phyloP scores from a whole-genome alignment of 768 basidiomycete genomes.

The Boletellus emodensis region DNA sequence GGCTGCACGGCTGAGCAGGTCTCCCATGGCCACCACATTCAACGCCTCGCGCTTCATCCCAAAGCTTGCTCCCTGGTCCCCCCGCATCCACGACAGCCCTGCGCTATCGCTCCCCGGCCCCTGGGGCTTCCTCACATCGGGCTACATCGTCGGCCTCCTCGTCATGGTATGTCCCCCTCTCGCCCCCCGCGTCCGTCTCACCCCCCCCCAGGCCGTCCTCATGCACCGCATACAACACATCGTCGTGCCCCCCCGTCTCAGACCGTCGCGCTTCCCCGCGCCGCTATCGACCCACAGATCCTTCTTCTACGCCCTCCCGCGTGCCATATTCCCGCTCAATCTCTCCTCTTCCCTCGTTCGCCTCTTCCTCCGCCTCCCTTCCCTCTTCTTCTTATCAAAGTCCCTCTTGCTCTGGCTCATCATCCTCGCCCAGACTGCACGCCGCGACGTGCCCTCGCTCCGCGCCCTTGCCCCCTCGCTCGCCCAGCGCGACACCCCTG shows the following conservation, averaged over 20 bases:
- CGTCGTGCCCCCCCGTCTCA: slow-evolving; percentile 46
- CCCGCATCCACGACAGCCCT: too few species aligned
- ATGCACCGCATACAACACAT: slow-evolving; percentile 77
- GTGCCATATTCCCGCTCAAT: slow-evolving; percentile 58
- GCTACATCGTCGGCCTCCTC: slow-evolving; percentile 65
- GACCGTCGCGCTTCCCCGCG: too few species aligned
- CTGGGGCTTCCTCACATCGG: slow-evolving; percentile 70
- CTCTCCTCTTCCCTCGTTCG: slow-evolving; percentile 58
- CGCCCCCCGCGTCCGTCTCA: not conserved
- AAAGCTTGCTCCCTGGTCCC: slow-evolving; percentile 22
- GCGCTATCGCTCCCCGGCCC: slow-evolving; percentile 47
- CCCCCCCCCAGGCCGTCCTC: slow-evolving; percentile 49
- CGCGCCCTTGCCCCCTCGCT: slow-evolving; percentile 34
- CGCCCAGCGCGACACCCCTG: slow-evolving; percentile 48
- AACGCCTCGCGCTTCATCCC: slow-evolving; percentile 34
- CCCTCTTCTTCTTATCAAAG: slow-evolving; percentile 57
- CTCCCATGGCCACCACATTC: slow-evolving; percentile 23
- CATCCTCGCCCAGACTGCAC: slow-evolving; percentile 55
- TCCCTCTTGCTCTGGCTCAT: slow-evolving; percentile 55
- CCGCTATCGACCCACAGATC: slow-evolving; percentile 3
- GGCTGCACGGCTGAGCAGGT: too few species aligned
- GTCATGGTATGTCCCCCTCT: slow-evolving; percentile 47
- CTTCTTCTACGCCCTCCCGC: slow-evolving; percentile 7
- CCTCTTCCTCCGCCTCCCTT: slow-evolving; percentile 55
- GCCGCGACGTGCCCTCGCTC: slow-evolving; percentile 33